phyloP scores from a whole-genome alignment of 768 basidiomycete species.

The Tulasnella sp. region DNA sequence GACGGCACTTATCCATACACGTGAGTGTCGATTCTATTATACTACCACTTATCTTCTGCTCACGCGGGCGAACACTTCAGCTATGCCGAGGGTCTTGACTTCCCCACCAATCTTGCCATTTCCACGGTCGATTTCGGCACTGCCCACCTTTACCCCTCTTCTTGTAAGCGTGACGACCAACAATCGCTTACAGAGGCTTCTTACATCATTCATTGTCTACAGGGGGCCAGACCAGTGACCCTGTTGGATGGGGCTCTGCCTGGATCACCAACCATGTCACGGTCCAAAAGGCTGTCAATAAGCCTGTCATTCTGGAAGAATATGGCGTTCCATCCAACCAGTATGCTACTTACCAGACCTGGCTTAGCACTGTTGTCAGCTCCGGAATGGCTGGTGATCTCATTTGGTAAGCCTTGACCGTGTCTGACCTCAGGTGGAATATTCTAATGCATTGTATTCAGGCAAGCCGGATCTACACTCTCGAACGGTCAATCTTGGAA shows the following conservation, averaged over 20 bases:
- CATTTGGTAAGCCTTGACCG: conserved; percentile 45
- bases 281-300: conserved; percentile 48
- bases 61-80: background rate
- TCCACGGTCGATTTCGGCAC: conserved; percentile 62
- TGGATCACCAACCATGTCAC: conserved; percentile 63
- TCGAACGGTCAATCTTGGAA: conserved; percentile 43
- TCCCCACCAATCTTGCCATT: conserved; percentile 50
- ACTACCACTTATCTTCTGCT: too few relatives aligned
- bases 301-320: conserved; percentile 62
- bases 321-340: conserved; percentile 56
- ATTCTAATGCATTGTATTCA: conserved; percentile 25
- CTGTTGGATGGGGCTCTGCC: conserved; percentile 34
- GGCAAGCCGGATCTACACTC: conserved; percentile 45
- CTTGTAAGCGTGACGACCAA: conserved; percentile 38
- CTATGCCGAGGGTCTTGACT: conserved; percentile 54
- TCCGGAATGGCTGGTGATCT: conserved; percentile 44
- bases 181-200: background rate
- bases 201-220: background rate
- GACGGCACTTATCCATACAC: conserved; percentile 53
- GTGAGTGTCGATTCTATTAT: conserved; percentile 37
- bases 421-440: background rate
- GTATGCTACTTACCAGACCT: conserved; percentile 48
- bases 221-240: background rate
- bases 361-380: conserved; percentile 36
- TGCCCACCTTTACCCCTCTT: conserved; percentile 42